These are phyloP conservation scores for Ichthyophthirius multifiliis DNA, from an alignment of 169 alveolate species.

Conservation along the genomic window DNA sequence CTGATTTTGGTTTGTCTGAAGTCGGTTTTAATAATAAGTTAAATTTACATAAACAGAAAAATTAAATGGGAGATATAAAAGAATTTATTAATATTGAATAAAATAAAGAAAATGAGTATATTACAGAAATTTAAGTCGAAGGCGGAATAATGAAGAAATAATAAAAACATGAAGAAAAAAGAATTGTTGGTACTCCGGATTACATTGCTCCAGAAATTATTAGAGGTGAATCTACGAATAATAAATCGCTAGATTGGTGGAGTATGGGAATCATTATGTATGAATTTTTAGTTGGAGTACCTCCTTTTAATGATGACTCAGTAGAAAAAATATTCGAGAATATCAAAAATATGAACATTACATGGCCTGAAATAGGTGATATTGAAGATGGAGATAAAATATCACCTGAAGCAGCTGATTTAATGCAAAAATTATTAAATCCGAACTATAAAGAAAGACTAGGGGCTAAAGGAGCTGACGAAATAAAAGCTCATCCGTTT, in stretches of 20 bases:
- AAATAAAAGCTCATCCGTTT: slow-evolving; percentile 86
- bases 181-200: slow-evolving; percentile 68
- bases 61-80: neutral
- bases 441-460: slow-evolving; percentile 70
- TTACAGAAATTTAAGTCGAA: neutral
- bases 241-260: slow-evolving; percentile 72
- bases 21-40: slow-evolving; percentile 17
- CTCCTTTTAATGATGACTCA: slow-evolving; percentile 65
- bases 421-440: slow-evolving; percentile 13
- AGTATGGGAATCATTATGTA: slow-evolving; percentile 66
- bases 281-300: slow-evolving; percentile 69
- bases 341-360: slow-evolving; percentile 37
- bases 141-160: neutral
- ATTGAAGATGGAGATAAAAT: slow-evolving; percentile 27
- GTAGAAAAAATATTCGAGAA: slow-evolving; percentile 53
- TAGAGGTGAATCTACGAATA: slow-evolving; percentile 32
- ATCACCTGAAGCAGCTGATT: slow-evolving; percentile 27
- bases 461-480: slow-evolving; percentile 70
- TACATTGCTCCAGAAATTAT: slow-evolving; percentile 71
- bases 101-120: neutral
- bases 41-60: neutral
- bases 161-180: neutral
- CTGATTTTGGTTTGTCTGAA: slow-evolving; percentile 72
- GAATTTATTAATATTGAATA: neutral
- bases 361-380: slow-evolving; percentile 23